Evolutionary conservation across 345 rosid genomes (phyloP).

Genomic region (Kernera saxatilis): DNA sequence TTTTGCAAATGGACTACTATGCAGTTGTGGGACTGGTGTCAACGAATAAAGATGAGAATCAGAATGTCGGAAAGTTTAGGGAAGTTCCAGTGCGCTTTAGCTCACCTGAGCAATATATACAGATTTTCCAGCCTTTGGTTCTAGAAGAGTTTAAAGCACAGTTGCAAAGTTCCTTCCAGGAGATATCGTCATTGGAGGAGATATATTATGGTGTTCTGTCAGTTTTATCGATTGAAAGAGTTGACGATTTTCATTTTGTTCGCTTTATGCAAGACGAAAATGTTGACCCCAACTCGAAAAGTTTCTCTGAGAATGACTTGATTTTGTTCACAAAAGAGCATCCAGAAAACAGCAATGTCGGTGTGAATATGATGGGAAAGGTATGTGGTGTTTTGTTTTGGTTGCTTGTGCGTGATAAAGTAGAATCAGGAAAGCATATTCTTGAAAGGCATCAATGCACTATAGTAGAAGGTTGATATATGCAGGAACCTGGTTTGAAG

Average conservation of each 20-base stretch:
- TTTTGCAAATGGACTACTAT: conserved; percentile 81
- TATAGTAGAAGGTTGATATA: background rate
- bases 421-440: conserved; percentile 8
- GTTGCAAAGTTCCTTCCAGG: conserved; percentile 68
- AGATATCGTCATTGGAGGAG: conserved; percentile 81
- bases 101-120: conserved; percentile 78
- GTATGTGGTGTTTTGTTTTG: conserved; percentile 34
- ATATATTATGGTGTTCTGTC: conserved; percentile 69
- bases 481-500: background rate
- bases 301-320: conserved; percentile 84
- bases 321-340: conserved; percentile 80
- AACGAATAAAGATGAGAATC: conserved; percentile 39
- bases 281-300: conserved; percentile 50
- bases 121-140: conserved; percentile 81
- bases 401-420: conserved; percentile 1
- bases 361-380: conserved; percentile 86
- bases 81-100: conserved; percentile 81
- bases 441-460: background rate
- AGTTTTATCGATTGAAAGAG: conserved; percentile 84
- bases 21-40: conserved; percentile 59
- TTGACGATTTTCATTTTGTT: conserved; percentile 91
- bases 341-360: conserved; percentile 44
- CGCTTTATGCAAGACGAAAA: conserved; percentile 84
- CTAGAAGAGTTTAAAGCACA: conserved; percentile 98
- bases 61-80: conserved; percentile 45